Evolutionary conservation across 352 stramenopile species (phyloP), one percentile per base, ranked within the genome.

Genomic region (Globisporangium carolinianum): DNA sequence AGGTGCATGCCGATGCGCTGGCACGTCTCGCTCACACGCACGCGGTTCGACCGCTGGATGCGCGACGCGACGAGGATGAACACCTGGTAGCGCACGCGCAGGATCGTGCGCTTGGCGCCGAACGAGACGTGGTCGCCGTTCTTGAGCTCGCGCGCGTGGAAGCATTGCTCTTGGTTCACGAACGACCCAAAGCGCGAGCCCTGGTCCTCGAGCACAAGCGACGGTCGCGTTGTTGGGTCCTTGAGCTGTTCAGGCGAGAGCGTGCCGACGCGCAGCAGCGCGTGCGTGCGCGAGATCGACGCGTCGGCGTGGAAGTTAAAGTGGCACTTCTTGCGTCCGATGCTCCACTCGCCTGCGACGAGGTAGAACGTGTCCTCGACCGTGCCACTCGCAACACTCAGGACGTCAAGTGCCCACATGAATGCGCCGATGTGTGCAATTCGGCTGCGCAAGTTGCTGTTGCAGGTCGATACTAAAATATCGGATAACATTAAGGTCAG

Each of bases 181-280:
- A 92, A 95, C 18, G 86, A 91, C 45, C 86, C 86, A 61, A 95
- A 95, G 61, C 86, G 86, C 54, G 86, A 95, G 48, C 85, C 76
- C 62, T 79, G 73, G 68, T 95, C 86, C 61, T 83, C 73, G 43
- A 95, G 72, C 57, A 82, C 75, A 60, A 95, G 79, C 51, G 73
- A 60, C 38, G 81, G 86, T 6, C 80, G 75, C 12, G 83, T 73
- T 11, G 62, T 53, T 48, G 80, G 68, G 58, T 90, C 72, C 14
- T 62, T 57, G 36, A 95, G 65, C 54, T 95, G 75, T 63, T 86
- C 68, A 12, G 55, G 35, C 18, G 73, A 62, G 35, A 95, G 70
- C n/a, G 68, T 69, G 48, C 79, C 83, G 12, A 95, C 86, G 63
- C 76, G 76, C 38, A 95, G 67, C 42, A 88, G 50, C 46, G 86